A percentile compares a stretch with the other conserved stretches of the same genome.
Evolutionary conservation across 306 rosid species (phyloP).

Genomic region (Malus sylvestris): DNA sequence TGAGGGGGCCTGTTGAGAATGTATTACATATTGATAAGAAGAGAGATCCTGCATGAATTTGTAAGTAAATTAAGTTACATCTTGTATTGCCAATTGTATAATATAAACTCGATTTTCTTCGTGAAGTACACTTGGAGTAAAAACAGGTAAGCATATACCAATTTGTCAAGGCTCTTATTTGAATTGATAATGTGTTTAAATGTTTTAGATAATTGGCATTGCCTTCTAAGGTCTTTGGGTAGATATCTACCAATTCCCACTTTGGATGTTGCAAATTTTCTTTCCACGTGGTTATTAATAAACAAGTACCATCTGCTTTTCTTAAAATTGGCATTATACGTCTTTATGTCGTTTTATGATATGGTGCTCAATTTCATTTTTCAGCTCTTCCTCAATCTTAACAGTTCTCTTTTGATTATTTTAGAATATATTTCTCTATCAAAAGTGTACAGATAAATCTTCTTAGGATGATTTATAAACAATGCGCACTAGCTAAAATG

Average conservation of each 20-base stretch:
- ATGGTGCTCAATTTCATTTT: neutral
- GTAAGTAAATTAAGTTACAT: too few relatives aligned
- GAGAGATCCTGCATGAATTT: accelerated
- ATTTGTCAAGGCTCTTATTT: neutral
- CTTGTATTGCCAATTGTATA: too few relatives aligned
- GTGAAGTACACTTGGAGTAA: too few relatives aligned
- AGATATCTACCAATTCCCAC: neutral
- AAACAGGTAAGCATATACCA: too few relatives aligned
- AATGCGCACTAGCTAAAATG: neutral
- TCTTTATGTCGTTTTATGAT: neutral
- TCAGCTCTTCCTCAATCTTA: neutral
- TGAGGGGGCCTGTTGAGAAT: too few relatives aligned
- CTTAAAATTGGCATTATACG: neutral
- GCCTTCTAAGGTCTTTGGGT: neutral
- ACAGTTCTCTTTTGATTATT: neutral
- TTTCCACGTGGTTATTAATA: constrained; percentile 7
- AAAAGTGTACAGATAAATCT: too few relatives aligned
- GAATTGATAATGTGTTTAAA: neutral
- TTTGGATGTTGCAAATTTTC: constrained; percentile 4
- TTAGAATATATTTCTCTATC: too few relatives aligned
- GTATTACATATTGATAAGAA: too few relatives aligned
- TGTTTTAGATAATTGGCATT: neutral
- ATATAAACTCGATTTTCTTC: neutral
- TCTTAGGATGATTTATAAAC: neutral
- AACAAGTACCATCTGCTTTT: neutral